phyloP scores from a whole-genome alignment of 495 filamentous ascomycete species.

The Lichenothelia convexa region DNA sequence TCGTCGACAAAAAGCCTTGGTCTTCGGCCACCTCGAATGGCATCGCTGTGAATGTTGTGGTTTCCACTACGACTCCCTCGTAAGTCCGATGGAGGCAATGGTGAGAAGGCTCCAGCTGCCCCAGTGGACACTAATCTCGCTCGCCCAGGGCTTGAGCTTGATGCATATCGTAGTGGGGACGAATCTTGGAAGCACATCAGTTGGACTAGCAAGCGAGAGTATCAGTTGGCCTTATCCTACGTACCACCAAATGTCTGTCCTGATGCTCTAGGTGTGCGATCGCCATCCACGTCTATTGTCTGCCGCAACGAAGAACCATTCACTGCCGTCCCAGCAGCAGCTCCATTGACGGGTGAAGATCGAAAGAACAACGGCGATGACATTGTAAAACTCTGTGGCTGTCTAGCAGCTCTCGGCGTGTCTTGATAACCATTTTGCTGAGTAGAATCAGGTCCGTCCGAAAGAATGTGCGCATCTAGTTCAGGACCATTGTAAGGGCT shows the following conservation, averaged over 20 bases:
- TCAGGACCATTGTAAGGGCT: conserved; percentile 30
- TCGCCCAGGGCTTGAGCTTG: conserved; percentile 72
- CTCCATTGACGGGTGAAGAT: conserved; percentile 49
- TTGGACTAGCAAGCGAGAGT: conserved; percentile 7
- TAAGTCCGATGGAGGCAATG: no score
- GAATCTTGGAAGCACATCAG: conserved; percentile 39
- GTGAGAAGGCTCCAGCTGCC: no score
- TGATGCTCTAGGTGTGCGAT: conserved; percentile 59
- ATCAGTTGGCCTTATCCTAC: conserved; percentile 5
- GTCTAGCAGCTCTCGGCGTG: conserved; percentile 14
- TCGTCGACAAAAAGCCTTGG: conserved; percentile 76
- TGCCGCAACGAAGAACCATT: conserved; percentile 44
- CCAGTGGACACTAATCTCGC: conserved; percentile 66
- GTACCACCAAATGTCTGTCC: conserved; percentile 44
- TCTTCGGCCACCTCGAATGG: conserved; percentile 41
- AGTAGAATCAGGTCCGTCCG: conserved; percentile 28
- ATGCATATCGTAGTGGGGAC: conserved; percentile 73
- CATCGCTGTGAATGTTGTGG: conserved; percentile 50
- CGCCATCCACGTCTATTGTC: conserved; percentile 35
- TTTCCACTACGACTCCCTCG: no score
- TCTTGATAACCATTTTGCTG: conserved; percentile 23
- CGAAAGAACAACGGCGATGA: conserved; percentile 75
- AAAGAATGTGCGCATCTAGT: conserved; percentile 26
- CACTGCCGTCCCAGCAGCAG: conserved; percentile 27
- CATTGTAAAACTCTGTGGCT: conserved; percentile 21